These are phyloP conservation scores for Trichoderma erinaceum DNA, from an alignment of 495 filamentous ascomycete species.

Conservation along the genomic window DNA sequence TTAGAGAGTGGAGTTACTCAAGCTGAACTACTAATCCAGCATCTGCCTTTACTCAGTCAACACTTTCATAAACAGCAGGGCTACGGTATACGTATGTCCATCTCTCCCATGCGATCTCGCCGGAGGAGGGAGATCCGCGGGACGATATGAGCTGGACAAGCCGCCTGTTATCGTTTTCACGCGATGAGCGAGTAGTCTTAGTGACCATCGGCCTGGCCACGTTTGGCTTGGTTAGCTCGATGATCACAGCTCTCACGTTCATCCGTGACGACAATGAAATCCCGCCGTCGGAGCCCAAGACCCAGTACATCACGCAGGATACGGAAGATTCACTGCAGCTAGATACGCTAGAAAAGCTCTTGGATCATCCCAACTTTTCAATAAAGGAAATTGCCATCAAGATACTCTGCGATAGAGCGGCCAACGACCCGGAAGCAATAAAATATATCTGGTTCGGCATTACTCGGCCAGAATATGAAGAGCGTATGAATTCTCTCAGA, in stretches of 20 bases:
- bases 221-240: constrained; percentile 29
- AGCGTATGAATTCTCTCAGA: constrained; percentile 43
- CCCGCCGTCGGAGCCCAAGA: constrained; percentile 43
- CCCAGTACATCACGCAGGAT: constrained; percentile 54
- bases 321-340: constrained; percentile 50
- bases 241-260: constrained; percentile 35
- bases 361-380: constrained; percentile 46
- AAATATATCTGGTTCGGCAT: constrained; percentile 44
- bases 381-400: constrained; percentile 48
- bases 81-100: background rate
- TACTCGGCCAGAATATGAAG: constrained; percentile 43
- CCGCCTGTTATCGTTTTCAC: constrained; percentile 25
- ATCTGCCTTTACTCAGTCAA: background rate
- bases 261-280: constrained; percentile 45
- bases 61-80: background rate
- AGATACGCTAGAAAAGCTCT: constrained; percentile 44
- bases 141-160: constrained; percentile 26
- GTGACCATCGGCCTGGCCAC: constrained; percentile 35
- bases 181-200: constrained; percentile 40
- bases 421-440: constrained; percentile 38
- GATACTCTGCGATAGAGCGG: constrained; percentile 47
- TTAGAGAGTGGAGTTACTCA: background rate
- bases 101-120: background rate
- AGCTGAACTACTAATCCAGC: background rate
- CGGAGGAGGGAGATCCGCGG: background rate